Evolutionary conservation across 371 early-diverging fungal genomes (phyloP).

Genomic region (Mucor ambiguus): DNA sequence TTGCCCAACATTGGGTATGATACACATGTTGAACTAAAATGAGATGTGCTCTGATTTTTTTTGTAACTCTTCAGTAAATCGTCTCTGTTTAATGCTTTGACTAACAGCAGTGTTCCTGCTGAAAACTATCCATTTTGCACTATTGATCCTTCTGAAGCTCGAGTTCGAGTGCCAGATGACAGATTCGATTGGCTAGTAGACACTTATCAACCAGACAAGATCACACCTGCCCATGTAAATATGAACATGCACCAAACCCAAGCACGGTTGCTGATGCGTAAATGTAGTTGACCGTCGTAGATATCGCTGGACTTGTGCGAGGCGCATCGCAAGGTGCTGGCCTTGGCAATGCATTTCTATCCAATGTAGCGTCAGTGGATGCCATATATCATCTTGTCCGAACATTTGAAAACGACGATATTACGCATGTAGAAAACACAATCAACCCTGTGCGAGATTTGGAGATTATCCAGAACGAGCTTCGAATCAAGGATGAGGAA

Average conservation of each 20-base stretch:
- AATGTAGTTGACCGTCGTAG: conserved; percentile 75
- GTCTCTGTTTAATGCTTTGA: conserved; percentile 90
- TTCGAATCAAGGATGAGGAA: conserved; percentile 88
- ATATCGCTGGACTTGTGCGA: conserved; percentile 97
- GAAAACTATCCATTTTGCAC: conserved; percentile 81
- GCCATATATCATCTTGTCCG: conserved; percentile 93
- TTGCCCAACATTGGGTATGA: conserved; percentile 92
- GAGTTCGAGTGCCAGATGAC: conserved; percentile 82
- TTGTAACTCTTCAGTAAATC: conserved; percentile 64
- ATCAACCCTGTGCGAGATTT: conserved; percentile 92
- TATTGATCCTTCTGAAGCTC: conserved; percentile 83
- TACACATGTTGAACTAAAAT: not conserved
- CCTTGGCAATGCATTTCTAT: conserved; percentile 92
- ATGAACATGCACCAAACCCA: not conserved
- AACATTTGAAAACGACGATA: conserved; percentile 82
- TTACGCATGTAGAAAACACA: conserved; percentile 90
- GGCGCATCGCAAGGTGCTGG: conserved; percentile 83
- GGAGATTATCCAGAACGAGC: conserved; percentile 88
- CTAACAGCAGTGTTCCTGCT: conserved; percentile 79
- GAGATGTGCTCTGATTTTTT: not conserved
- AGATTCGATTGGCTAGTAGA: conserved; percentile 77
- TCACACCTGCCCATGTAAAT: conserved; percentile 61
- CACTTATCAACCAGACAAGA: conserved; percentile 66
- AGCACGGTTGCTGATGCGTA: not conserved
- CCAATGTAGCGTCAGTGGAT: conserved; percentile 90